These are phyloP conservation scores for Agaricus subrufescens DNA, from an alignment of 768 basidiomycete genomes.

Conservation along the genomic window DNA sequence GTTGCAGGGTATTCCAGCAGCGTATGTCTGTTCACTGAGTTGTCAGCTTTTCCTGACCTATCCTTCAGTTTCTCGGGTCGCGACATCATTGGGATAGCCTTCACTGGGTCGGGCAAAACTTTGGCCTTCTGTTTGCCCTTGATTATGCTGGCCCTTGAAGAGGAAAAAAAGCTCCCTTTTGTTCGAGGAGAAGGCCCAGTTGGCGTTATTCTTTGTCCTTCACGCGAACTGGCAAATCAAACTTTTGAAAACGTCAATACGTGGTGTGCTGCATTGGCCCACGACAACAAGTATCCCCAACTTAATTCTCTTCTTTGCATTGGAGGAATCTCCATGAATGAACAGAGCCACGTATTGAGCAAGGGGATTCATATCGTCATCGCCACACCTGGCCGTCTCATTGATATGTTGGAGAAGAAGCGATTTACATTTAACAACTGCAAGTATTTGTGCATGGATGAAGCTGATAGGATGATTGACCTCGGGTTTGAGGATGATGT, in stretches of 20 bases:
- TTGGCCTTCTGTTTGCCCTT: slow-evolving; percentile 97
- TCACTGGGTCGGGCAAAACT: slow-evolving; percentile 98
- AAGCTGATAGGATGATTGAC: slow-evolving; percentile 99
- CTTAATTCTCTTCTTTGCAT: slow-evolving; percentile 91
- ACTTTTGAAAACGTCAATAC: slow-evolving; percentile 91
- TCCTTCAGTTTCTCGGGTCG: slow-evolving; percentile 79
- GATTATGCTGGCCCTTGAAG: slow-evolving; percentile 94
- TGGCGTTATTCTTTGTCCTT: slow-evolving; percentile 95
- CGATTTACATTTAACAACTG: slow-evolving; percentile 89
- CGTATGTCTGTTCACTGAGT: slow-evolving; percentile 46
- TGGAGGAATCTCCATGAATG: slow-evolving; percentile 96
- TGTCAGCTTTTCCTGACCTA: slow-evolving; percentile 15
- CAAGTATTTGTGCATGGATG: slow-evolving; percentile 98
- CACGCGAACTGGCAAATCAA: slow-evolving; percentile 93
- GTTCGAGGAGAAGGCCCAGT: slow-evolving; percentile 93
- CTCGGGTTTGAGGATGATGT: slow-evolving; percentile 99
- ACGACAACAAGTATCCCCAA: slow-evolving; percentile 76
- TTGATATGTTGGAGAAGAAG: slow-evolving; percentile 97
- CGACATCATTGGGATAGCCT: slow-evolving; percentile 98
- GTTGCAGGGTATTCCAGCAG: slow-evolving; percentile 93
- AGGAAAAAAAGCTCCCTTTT: slow-evolving; percentile 87
- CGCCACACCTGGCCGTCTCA: slow-evolving; percentile 93
- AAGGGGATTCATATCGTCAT: slow-evolving; percentile 95
- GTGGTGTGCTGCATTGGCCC: slow-evolving; percentile 82
- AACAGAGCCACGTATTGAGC: slow-evolving; percentile 88